Percentiles rank a stretch among this genome's conserved stretches.
Conservation (phyloP, 2,329 filamentous ascomycete species). For the Cryphonectria nitschkei region DNA sequence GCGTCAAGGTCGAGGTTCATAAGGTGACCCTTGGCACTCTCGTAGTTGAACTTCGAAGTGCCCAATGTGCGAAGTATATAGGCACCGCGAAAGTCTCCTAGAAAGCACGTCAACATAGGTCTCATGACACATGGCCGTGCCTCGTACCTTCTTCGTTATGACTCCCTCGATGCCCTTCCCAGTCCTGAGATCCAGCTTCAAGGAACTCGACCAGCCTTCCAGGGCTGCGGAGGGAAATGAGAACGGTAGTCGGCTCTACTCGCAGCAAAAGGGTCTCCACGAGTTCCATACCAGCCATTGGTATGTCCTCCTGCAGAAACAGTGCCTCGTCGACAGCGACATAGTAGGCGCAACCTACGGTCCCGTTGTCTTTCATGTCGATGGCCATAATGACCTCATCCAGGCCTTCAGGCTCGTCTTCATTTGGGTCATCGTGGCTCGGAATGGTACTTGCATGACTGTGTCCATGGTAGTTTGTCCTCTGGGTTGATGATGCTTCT, state of each 20-base stretch:
- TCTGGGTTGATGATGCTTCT: slow-evolving; percentile 5
- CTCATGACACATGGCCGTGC: not conserved
- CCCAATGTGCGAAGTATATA: slow-evolving; percentile 68
- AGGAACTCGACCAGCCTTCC: slow-evolving; percentile 45
- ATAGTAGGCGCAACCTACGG: slow-evolving; percentile 85
- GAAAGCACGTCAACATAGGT: slow-evolving; percentile 13
- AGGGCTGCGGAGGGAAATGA: slow-evolving; percentile 54
- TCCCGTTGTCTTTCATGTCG: slow-evolving; percentile 70
- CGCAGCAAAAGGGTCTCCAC: slow-evolving; percentile 64
- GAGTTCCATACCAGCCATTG: slow-evolving; percentile 68
- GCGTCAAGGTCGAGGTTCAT: slow-evolving; percentile 58
- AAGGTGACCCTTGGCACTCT: slow-evolving; percentile 68
- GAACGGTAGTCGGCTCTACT: slow-evolving; percentile 57
- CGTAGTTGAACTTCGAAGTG: slow-evolving; percentile 72
- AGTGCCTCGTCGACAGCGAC: slow-evolving; percentile 70
- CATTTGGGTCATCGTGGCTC: slow-evolving; percentile 17
- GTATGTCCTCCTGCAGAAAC: slow-evolving; percentile 77
- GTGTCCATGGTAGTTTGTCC: slow-evolving; percentile 10
- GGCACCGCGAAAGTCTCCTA: slow-evolving; percentile 44
- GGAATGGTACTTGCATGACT: not conserved
- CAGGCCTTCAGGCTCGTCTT: slow-evolving; percentile 40
- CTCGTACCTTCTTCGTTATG: slow-evolving; percentile 30
- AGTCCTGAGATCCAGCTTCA: slow-evolving; percentile 38
- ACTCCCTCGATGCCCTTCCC: slow-evolving; percentile 34
- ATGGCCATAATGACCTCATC: slow-evolving; percentile 81